Conservation (phyloP, 495 filamentous ascomycete genomes). For the Aspergillus heteromorphus region DNA sequence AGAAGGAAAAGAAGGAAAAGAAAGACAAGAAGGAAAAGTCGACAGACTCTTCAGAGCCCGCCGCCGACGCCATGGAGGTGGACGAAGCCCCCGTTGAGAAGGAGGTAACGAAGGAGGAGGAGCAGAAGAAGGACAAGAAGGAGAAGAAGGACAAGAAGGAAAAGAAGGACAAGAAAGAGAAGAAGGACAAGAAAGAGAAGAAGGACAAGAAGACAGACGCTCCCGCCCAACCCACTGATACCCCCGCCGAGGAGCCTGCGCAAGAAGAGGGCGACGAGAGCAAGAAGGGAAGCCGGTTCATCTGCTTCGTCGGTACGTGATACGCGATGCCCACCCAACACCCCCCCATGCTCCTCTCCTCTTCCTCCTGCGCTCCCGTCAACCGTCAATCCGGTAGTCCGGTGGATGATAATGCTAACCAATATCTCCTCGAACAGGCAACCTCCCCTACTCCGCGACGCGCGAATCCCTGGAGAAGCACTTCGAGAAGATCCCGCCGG, state of each 20-base stretch:
- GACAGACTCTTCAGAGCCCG: not conserved
- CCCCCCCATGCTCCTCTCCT: no score
- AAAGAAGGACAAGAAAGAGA: conserved; percentile 18
- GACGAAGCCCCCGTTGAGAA: conserved; percentile 4
- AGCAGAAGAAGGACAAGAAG: conserved; percentile 15
- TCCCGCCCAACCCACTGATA: conserved; percentile 12
- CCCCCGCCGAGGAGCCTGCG: conserved; percentile 17
- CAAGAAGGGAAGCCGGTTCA: conserved; percentile 61
- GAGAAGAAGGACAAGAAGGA: conserved; percentile 14
- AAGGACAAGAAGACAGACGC: conserved; percentile 4
- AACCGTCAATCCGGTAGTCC: no score
- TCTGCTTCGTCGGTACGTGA: conserved; percentile 72
- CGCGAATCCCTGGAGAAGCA: conserved; percentile 60
- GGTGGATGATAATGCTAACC: not conserved
- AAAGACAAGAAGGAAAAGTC: conserved; percentile 14
- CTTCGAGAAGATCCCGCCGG: conserved; percentile 70
- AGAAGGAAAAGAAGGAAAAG: conserved; percentile 7
- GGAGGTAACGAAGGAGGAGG: conserved; percentile 6
- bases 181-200: conserved; percentile 18
- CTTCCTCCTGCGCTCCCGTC: no score
- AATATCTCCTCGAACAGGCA: conserved; percentile 52
- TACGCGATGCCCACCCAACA: not conserved
- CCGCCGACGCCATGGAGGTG: conserved; percentile 1
- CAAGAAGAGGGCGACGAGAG: conserved; percentile 16
- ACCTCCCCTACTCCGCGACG: conserved; percentile 83